These are phyloP conservation scores for Ophiostoma pallidulum DNA, from an alignment of 2,329 filamentous ascomycete genomes.

Conservation along the genomic window DNA sequence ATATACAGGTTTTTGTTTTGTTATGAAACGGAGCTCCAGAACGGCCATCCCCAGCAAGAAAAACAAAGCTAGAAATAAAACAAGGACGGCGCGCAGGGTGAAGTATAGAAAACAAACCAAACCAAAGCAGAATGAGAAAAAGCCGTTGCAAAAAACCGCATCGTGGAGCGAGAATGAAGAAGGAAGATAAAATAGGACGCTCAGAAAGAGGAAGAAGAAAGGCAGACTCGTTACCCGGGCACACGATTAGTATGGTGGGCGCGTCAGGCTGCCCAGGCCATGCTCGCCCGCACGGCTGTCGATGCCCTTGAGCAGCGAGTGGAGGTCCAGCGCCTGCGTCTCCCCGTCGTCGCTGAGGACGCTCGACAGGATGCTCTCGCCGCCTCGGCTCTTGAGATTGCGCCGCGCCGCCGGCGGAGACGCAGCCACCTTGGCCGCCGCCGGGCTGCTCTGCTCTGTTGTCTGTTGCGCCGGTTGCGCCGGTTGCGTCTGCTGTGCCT, in stretches of 20 bases:
- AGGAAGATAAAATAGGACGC: no score
- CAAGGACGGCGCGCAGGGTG: no score
- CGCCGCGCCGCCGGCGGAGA: conserved; percentile 22
- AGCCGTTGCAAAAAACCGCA: no score
- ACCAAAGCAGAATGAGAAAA: no score
- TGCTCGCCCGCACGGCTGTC: conserved; percentile 39
- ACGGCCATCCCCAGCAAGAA: no score
- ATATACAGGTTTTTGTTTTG: no score
- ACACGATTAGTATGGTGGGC: conserved; percentile 38
- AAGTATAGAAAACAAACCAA: no score
- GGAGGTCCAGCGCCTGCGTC: conserved; percentile 34
- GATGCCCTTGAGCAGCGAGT: conserved; percentile 41
- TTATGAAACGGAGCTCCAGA: no score
- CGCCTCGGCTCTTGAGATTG: conserved; percentile 33
- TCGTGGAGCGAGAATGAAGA: no score
- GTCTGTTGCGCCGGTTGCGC: neutral
- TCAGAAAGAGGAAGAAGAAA: neutral
- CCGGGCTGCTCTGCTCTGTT: no score
- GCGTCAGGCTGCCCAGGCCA: conserved; percentile 35
- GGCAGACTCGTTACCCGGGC: neutral
- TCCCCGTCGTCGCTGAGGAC: conserved; percentile 26
- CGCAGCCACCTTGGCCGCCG: neutral
- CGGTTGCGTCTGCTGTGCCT: neutral
- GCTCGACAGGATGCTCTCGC: conserved; percentile 25
- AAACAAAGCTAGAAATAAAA: neutral